Evolutionary conservation across 768 basidiomycete species (phyloP).

Genomic region (Panaeolus papilionaceus): DNA sequence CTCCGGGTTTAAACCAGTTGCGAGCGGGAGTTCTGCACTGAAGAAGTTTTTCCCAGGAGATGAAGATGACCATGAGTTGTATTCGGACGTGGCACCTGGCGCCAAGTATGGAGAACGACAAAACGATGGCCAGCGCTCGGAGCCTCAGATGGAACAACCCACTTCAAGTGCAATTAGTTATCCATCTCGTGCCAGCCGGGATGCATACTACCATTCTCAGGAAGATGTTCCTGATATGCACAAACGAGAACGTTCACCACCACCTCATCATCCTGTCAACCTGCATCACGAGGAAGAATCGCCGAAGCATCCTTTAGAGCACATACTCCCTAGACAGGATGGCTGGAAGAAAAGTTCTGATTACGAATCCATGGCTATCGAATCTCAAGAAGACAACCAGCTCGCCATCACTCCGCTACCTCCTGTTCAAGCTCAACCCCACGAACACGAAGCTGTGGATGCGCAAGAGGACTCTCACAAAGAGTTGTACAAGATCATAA

Average conservation of each 20-base stretch:
- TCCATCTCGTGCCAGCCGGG: neutral
- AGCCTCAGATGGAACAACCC: neutral
- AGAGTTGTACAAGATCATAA: slow-evolving; percentile 85
- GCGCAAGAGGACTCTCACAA: slow-evolving; percentile 29
- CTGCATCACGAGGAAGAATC: neutral
- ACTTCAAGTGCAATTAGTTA: neutral
- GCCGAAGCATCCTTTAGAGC: neutral
- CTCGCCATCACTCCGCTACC: slow-evolving; percentile 2
- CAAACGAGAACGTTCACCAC: neutral
- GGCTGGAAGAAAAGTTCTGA: slow-evolving; percentile 2
- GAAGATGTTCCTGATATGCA: neutral
- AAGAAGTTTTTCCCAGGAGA: slow-evolving; percentile 86
- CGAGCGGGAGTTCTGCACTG: slow-evolving; percentile 59
- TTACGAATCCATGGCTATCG: slow-evolving; percentile 6
- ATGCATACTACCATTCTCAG: neutral
- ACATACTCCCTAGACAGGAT: neutral
- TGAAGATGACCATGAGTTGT: slow-evolving; percentile 67
- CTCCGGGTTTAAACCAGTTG: slow-evolving; percentile 73
- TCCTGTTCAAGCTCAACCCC: neutral
- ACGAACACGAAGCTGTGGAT: neutral
- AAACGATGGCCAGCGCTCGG: neutral
- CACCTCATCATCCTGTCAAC: neutral
- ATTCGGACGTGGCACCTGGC: slow-evolving; percentile 28
- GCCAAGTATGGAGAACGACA: neutral
- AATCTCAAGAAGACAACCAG: slow-evolving; percentile 2